These are phyloP conservation scores for Vararia minispora DNA, from an alignment of 768 basidiomycete species.

Conservation along the genomic window DNA sequence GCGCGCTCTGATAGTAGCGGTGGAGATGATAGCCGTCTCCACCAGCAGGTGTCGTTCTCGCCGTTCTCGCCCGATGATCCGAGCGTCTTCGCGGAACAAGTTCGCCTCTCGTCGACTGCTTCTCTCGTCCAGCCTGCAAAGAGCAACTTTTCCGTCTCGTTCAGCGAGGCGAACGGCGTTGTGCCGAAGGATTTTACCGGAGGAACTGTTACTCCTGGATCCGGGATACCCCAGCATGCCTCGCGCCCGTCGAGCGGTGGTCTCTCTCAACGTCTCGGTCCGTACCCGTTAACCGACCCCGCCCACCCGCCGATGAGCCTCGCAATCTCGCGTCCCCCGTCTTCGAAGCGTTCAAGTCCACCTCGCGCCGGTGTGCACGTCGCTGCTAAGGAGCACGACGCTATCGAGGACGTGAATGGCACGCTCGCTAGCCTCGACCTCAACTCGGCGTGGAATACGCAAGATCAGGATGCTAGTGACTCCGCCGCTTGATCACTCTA, in stretches of 20 bases:
- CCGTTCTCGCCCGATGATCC: conserved; percentile 80
- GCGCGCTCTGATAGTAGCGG: too few species aligned
- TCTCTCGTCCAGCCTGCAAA: conserved; percentile 22
- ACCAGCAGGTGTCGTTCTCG: conserved; percentile 52
- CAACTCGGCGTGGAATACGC: too few species aligned
- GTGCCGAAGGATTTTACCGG: conserved; percentile 6
- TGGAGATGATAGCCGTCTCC: too few species aligned
- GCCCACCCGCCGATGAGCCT: conserved; percentile 31
- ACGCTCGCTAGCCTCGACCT: conserved; percentile 68
- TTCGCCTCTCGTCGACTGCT: conserved; percentile 28
- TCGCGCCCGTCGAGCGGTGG: conserved; percentile 31
- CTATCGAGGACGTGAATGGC: conserved; percentile 61
- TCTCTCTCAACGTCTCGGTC: conserved; percentile 32
- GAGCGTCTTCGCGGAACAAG: conserved; percentile 29
- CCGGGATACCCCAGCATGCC: conserved; percentile 23
- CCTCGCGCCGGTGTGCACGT: conserved; percentile 15
- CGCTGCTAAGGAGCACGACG: conserved; percentile 31
- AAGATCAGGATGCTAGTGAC: too few species aligned
- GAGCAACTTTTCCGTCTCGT: conserved; percentile 36
- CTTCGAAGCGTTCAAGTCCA: conserved; percentile 15
- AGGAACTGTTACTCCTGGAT: conserved; percentile 29
- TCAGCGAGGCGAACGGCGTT: conserved; percentile 37
- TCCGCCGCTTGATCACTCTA: too few species aligned
- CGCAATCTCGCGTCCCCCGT: conserved; percentile 32
- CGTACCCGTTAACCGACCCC: conserved; percentile 33